These are phyloP conservation scores for Silene vulgaris DNA, from an alignment of 179 eudicot genomes.

Conservation along the genomic window DNA sequence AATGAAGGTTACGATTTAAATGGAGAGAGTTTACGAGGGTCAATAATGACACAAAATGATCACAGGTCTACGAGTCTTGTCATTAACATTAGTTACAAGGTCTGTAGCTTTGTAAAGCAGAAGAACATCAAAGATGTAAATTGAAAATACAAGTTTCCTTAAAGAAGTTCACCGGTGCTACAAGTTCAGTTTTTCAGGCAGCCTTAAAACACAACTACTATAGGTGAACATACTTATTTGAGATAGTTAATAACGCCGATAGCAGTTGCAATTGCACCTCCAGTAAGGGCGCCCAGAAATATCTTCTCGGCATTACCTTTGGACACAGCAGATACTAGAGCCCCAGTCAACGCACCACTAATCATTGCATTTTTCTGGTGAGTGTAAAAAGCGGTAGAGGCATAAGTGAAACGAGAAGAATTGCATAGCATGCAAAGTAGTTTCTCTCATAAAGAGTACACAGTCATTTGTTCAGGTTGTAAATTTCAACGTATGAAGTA, in stretches of 20 bases:
- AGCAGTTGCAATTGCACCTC: conserved; percentile 91
- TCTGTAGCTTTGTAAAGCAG: not conserved
- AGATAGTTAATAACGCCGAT: conserved; percentile 56
- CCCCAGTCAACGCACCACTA: conserved; percentile 82
- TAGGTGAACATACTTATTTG: conserved; percentile 26
- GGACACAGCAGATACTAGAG: conserved; percentile 53
- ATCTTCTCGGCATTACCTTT: conserved; percentile 55
- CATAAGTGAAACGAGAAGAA: not conserved
- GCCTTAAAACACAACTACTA: conserved; percentile 7
- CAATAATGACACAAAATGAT: too few species aligned
- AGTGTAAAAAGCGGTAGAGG: not conserved
- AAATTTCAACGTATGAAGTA: too few species aligned
- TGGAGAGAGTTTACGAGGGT: too few species aligned
- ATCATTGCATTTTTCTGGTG: conserved; percentile 72
- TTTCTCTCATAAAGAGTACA: not conserved
- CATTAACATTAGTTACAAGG: too few species aligned
- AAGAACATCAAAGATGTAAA: not conserved
- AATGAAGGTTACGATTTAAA: too few species aligned
- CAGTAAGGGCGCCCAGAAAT: conserved; percentile 59
- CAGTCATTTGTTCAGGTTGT: too few species aligned
- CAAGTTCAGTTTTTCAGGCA: not conserved
- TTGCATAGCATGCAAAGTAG: not conserved
- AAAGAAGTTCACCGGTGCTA: not conserved
- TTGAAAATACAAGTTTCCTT: not conserved
- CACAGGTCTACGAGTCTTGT: too few species aligned